Evolutionary conservation across 768 basidiomycete species (phyloP).

Genomic region (Roridomyces roridus): DNA sequence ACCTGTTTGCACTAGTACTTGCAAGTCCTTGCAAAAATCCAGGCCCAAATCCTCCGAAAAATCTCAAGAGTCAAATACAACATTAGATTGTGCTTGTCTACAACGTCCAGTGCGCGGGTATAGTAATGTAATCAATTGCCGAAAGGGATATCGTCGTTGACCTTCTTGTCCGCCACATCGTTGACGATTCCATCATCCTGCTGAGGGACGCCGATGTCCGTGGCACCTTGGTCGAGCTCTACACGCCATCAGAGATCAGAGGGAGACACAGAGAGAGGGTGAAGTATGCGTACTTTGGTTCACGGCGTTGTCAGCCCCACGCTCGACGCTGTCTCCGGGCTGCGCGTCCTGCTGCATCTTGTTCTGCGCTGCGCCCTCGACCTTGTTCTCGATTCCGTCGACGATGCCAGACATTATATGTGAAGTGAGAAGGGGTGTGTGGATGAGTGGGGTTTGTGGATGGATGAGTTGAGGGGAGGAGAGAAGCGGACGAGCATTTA

Average conservation of each 20-base stretch:
- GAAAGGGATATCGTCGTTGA: conserved; percentile 13
- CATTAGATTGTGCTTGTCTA: too few species aligned
- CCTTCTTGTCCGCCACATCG: conserved; percentile 13
- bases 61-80: too few species aligned
- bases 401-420: background rate
- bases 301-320: conserved; percentile 12
- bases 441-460: conserved; percentile 3
- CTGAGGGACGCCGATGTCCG: conserved; percentile 10
- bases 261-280: background rate
- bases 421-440: background rate
- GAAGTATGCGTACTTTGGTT: conserved; percentile 3
- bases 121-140: too few species aligned
- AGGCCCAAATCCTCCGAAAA: too few species aligned
- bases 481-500: background rate
- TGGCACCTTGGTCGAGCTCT: conserved; percentile 14
- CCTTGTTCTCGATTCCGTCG: conserved; percentile 6
- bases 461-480: too few species aligned
- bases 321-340: conserved; percentile 12
- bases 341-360: conserved; percentile 12
- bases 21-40: too few species aligned
- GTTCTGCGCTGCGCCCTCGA: conserved; percentile 13
- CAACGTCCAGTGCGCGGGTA: too few species aligned
- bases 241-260: background rate
- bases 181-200: conserved; percentile 8
- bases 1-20: too few species aligned